These are phyloP conservation scores for Trichoderma orchidacearum DNA, from an alignment of 495 filamentous ascomycete genomes.

Conservation along the genomic window DNA sequence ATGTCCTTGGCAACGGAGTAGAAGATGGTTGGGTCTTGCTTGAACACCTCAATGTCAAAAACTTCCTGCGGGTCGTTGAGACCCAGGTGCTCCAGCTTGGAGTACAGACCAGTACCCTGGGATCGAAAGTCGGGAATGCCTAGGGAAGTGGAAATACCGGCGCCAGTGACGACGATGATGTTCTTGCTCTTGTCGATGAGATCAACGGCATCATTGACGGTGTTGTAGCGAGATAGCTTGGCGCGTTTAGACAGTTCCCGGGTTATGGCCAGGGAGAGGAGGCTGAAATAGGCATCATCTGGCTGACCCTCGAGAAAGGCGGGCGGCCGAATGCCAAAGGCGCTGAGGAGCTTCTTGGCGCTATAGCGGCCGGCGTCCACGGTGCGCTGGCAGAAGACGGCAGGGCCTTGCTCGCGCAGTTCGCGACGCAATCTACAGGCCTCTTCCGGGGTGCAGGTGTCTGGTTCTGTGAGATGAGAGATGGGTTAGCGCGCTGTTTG, in stretches of 20 bases:
- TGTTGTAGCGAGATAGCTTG: conserved; percentile 73
- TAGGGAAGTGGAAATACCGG: conserved; percentile 82
- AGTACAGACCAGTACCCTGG: conserved; percentile 75
- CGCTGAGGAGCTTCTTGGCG: conserved; percentile 75
- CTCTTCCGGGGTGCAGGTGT: conserved; percentile 63
- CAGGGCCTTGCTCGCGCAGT: conserved; percentile 60
- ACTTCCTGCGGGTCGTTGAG: conserved; percentile 85
- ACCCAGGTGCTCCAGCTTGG: conserved; percentile 56
- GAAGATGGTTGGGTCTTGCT: conserved; percentile 78
- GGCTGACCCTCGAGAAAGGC: conserved; percentile 58
- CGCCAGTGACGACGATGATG: conserved; percentile 88
- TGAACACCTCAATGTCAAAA: conserved; percentile 80
- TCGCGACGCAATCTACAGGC: conserved; percentile 51
- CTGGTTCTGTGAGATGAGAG: conserved; percentile 19
- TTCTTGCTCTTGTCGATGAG: conserved; percentile 63
- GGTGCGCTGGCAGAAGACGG: conserved; percentile 60
- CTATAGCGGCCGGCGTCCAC: conserved; percentile 53
- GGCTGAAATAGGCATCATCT: conserved; percentile 59
- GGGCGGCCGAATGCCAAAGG: conserved; percentile 76
- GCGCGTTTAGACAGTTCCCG: conserved; percentile 72
- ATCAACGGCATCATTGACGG: conserved; percentile 72
- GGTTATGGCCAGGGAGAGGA: conserved; percentile 64
- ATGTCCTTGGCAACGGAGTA: conserved; percentile 89
- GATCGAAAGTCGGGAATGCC: conserved; percentile 84
- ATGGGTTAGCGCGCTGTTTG: conserved; percentile 1